These are phyloP conservation scores for Amoeboradix gromovi DNA, from an alignment of 371 early-diverging fungal genomes.

Conservation along the genomic window DNA sequence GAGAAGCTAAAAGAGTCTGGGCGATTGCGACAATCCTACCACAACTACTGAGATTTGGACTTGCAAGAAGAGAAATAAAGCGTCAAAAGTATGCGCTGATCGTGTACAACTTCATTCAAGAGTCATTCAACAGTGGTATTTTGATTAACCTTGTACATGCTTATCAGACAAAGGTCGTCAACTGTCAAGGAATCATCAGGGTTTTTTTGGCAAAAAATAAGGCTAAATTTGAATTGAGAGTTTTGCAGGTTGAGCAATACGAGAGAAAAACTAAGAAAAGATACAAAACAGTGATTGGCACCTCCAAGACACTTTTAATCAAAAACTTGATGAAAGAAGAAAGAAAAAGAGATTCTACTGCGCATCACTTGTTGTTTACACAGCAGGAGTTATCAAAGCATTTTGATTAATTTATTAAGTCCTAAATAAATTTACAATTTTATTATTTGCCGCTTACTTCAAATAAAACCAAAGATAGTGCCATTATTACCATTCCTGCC, in stretches of 20 bases:
- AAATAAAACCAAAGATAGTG: neutral
- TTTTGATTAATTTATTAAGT: too few species aligned
- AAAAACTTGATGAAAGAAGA: neutral
- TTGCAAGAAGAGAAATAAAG: neutral
- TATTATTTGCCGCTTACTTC: too few species aligned
- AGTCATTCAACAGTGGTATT: neutral
- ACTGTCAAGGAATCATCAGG: neutral
- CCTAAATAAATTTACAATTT: too few species aligned
- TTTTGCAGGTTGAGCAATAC: neutral
- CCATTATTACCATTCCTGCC: neutral
- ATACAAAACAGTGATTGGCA: neutral
- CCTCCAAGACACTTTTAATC: neutral
- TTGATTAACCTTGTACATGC: neutral
- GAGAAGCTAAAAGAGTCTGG: neutral
- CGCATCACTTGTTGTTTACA: neutral
- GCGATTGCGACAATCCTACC: neutral
- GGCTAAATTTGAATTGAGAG: neutral
- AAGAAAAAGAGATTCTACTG: neutral
- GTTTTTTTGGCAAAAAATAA: neutral
- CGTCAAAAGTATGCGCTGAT: neutral
- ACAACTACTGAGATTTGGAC: neutral
- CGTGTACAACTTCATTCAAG: neutral
- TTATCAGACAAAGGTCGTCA: neutral
- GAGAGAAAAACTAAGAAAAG: neutral
- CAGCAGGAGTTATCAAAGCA: neutral